Evolutionary conservation across 768 basidiomycete species (phyloP).

Genomic region (Lentinula sp.): DNA sequence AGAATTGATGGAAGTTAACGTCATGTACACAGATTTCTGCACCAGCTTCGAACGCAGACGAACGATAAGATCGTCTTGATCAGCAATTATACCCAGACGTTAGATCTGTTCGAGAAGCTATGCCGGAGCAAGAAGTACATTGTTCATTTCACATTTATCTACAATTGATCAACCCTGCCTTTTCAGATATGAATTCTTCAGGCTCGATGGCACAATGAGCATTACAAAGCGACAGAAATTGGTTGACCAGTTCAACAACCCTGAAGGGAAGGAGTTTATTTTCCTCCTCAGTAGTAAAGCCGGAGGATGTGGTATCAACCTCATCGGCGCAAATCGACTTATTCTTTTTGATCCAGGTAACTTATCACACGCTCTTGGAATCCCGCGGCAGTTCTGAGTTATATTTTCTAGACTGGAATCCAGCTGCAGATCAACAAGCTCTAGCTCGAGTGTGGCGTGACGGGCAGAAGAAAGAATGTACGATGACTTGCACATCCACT

Average conservation of each 20-base stretch:
- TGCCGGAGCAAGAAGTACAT: constrained; percentile 78
- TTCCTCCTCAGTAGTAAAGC: constrained; percentile 95
- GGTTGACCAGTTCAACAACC: constrained; percentile 94
- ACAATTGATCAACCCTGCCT: background rate
- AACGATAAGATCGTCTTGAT: constrained; percentile 95
- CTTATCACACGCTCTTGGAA: background rate
- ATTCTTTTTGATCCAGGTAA: constrained; percentile 91
- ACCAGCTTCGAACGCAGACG: constrained; percentile 73
- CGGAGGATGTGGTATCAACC: constrained; percentile 94
- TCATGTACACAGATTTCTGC: constrained; percentile 58
- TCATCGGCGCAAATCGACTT: constrained; percentile 93
- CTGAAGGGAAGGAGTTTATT: constrained; percentile 87
- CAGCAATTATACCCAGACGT: constrained; percentile 93
- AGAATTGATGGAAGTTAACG: background rate
- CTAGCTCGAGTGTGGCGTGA: constrained; percentile 99
- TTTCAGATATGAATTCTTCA: constrained; percentile 78
- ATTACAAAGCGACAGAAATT: constrained; percentile 91
- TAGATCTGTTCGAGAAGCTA: constrained; percentile 88
- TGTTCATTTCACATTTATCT: background rate
- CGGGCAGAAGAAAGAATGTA: constrained; percentile 99
- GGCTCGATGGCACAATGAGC: constrained; percentile 92
- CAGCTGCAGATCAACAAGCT: constrained; percentile 97
- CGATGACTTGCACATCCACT: constrained; percentile 18
- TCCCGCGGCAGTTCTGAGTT: background rate
- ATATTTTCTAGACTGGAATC: constrained; percentile 81